These are phyloP conservation scores for Exophiala viscosa DNA, from an alignment of 2,329 filamentous ascomycete genomes.

Conservation along the genomic window DNA sequence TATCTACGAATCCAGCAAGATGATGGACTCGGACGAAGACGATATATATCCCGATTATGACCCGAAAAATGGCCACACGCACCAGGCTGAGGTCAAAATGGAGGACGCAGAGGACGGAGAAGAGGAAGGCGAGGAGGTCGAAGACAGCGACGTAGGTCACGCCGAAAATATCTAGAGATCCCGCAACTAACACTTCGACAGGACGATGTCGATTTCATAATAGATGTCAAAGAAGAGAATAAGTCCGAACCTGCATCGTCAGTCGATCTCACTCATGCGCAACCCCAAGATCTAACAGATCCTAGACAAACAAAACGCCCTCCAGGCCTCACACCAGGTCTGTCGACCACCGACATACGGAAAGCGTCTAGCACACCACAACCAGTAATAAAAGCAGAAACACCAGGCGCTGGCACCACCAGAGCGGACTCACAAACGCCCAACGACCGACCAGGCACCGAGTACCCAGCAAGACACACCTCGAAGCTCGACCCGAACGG, in stretches of 20 bases:
- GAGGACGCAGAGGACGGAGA: constrained; percentile 29
- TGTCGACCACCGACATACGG: constrained; percentile 30
- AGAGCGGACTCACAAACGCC: constrained; percentile 32
- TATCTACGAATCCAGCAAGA: constrained; percentile 10
- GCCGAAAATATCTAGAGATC: constrained; percentile 38
- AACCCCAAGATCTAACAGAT: constrained; percentile 21
- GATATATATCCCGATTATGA: constrained; percentile 25
- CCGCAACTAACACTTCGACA: constrained; percentile 31
- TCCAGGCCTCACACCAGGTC: constrained; percentile 38
- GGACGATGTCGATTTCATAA: constrained; percentile 51
- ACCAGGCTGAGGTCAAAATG: constrained; percentile 28
- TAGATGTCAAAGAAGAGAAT: constrained; percentile 44
- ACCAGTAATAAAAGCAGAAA: constrained; percentile 29
- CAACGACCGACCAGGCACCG: constrained; percentile 54
- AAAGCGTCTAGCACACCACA: constrained; percentile 38
- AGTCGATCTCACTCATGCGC: constrained; percentile 23
- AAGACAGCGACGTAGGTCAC: constrained; percentile 36
- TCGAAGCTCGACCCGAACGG: constrained; percentile 76
- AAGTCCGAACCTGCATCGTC: constrained; percentile 37
- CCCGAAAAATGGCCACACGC: constrained; percentile 10
- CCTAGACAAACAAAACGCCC: constrained; percentile 32
- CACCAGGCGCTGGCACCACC: constrained; percentile 13
- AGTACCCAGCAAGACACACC: constrained; percentile 63
- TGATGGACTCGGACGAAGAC: constrained; percentile 28
- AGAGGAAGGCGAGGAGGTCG: constrained; percentile 28